Conservation (phyloP, 164 flowering plant genomes). For the Magnolia sinica region DNA sequence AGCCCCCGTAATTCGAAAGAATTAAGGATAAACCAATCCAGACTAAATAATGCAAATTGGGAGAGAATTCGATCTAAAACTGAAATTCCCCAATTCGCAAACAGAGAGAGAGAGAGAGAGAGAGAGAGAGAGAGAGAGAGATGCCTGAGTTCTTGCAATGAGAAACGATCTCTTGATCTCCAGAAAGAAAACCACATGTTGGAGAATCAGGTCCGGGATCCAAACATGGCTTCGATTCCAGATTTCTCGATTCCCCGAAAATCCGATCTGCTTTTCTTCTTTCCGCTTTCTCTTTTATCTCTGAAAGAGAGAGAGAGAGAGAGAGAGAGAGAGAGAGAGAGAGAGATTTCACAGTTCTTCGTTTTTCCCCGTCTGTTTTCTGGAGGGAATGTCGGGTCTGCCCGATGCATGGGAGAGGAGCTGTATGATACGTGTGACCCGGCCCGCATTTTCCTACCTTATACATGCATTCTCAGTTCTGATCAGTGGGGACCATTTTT, state of each 20-base stretch:
- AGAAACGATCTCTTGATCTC: slow-evolving; percentile 79
- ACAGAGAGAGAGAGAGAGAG: background rate
- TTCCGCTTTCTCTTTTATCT: background rate
- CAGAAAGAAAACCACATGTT: slow-evolving; percentile 88
- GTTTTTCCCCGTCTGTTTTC: too few species aligned
- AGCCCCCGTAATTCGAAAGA: too few species aligned
- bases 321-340: too few species aligned
- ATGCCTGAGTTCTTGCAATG: slow-evolving; percentile 83
- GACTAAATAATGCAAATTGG: background rate
- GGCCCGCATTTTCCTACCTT: too few species aligned
- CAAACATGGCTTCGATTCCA: slow-evolving; percentile 1
- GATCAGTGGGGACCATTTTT: too few species aligned
- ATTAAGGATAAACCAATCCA: background rate
- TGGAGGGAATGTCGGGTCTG: too few species aligned
- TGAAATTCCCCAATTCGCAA: background rate
- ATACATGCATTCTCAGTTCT: too few species aligned
- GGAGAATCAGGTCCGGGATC: slow-evolving; percentile 18
- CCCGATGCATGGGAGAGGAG: too few species aligned
- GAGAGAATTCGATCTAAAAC: background rate
- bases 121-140: background rate
- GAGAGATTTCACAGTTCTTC: too few species aligned
- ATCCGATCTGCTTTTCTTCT: background rate
- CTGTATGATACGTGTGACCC: too few species aligned
- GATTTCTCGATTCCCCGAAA: background rate
- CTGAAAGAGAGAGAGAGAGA: too few species aligned